phyloP scores from a whole-genome alignment of 257 asterid species.

The Fraxinus americana region DNA sequence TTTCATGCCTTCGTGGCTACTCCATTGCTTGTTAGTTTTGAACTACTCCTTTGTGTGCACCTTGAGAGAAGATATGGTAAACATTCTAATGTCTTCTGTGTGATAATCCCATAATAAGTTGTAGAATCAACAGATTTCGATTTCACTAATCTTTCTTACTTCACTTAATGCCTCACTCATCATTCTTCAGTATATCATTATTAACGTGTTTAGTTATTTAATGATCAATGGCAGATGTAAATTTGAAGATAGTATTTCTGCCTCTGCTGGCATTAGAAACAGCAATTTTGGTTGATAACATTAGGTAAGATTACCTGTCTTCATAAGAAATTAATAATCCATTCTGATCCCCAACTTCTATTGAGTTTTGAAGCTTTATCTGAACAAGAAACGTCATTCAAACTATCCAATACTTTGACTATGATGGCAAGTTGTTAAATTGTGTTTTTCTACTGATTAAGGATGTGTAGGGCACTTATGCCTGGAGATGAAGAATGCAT shows the following conservation, averaged over 20 bases:
- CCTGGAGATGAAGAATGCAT: slow-evolving; percentile 93
- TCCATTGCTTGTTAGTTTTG: slow-evolving; percentile 94
- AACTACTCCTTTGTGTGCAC: slow-evolving; percentile 84
- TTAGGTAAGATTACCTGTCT: slow-evolving; percentile 56
- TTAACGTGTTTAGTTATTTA: slow-evolving; percentile 26
- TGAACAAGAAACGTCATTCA: slow-evolving; percentile 16
- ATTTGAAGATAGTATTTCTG: slow-evolving; percentile 87
- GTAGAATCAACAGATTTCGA: not conserved
- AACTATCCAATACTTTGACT: slow-evolving; percentile 14
- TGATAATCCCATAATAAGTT: slow-evolving; percentile 10
- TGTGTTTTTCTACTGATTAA: slow-evolving; percentile 35
- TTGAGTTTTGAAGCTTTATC: slow-evolving; percentile 21
- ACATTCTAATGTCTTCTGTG: slow-evolving; percentile 24
- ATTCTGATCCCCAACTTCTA: slow-evolving; percentile 2
- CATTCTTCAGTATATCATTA: not conserved
- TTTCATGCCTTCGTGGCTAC: slow-evolving; percentile 82
- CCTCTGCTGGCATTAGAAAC: slow-evolving; percentile 83
- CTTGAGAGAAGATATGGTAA: slow-evolving; percentile 70
- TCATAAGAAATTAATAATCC: not conserved
- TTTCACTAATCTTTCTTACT: slow-evolving; percentile 7
- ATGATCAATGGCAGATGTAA: slow-evolving; percentile 67
- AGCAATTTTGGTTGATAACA: slow-evolving; percentile 84
- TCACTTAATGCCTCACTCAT: slow-evolving; percentile 10
- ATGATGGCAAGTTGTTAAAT: slow-evolving; percentile 7
- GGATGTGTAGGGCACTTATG: slow-evolving; percentile 96